Conservation (phyloP, 208 protist species). For the Leishmania tropica region DNA sequence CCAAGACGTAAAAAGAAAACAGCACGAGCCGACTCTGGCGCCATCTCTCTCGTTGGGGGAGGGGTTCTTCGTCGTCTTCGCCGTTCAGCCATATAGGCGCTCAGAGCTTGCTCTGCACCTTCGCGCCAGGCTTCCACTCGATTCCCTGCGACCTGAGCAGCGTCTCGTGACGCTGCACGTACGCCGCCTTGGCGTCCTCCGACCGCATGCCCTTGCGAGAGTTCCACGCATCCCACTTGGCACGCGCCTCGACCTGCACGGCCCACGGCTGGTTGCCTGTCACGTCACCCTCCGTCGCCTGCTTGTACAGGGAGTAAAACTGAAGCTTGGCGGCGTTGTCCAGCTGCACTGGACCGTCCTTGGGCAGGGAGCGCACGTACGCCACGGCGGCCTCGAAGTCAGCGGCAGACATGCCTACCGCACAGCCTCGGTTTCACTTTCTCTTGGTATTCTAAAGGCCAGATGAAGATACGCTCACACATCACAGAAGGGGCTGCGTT, state of each 20-base stretch:
- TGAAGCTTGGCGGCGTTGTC: conserved; percentile 91
- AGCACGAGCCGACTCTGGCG: not conserved
- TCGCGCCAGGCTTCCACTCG: conserved; percentile 55
- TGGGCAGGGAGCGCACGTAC: conserved; percentile 84
- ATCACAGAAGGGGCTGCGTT: not conserved
- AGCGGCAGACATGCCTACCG: conserved; percentile 55
- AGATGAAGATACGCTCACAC: not conserved
- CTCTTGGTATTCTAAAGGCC: not conserved
- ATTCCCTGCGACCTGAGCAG: conserved; percentile 63
- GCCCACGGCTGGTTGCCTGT: conserved; percentile 89
- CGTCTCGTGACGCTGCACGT: conserved; percentile 80
- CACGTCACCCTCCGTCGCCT: conserved; percentile 96
- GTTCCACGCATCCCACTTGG: conserved; percentile 96
- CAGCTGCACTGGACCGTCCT: conserved; percentile 82
- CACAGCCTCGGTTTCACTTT: not conserved
- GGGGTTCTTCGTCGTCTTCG: not conserved
- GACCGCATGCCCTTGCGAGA: conserved; percentile 85
- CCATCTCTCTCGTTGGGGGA: not conserved
- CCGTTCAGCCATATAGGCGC: not conserved
- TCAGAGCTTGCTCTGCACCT: conserved; percentile 29
- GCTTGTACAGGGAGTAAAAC: conserved; percentile 98
- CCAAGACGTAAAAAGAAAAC: not conserved
- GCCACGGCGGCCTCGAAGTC: conserved; percentile 83
- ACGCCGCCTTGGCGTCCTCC: conserved; percentile 91
- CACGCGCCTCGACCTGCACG: conserved; percentile 91